Evolutionary conservation across 2,329 filamentous ascomycete species (phyloP).

Genomic region (Zymoseptoria brevis): DNA sequence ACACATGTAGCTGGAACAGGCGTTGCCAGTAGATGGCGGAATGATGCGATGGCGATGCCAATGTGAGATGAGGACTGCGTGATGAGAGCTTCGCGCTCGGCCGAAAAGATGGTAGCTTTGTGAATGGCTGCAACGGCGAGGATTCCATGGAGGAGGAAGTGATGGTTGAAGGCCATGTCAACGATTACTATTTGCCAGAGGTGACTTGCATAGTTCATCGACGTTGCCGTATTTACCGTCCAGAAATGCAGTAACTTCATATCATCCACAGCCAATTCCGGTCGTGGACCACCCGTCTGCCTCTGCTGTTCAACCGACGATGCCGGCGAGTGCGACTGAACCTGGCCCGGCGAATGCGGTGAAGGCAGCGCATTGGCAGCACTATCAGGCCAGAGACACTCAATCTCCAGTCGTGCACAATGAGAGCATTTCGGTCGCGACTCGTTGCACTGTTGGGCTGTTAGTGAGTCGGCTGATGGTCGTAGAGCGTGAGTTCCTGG

Average conservation of each 20-base stretch:
- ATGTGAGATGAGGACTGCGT: constrained; percentile 11
- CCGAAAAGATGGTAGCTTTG: constrained; percentile 9
- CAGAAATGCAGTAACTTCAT: constrained; percentile 18
- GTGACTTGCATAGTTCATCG: neutral
- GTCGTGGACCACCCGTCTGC: neutral
- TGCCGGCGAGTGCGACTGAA: constrained; percentile 1
- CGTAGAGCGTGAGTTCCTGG: neutral
- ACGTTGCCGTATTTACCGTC: constrained; percentile 9
- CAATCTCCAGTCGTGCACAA: constrained; percentile 14
- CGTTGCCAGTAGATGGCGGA: constrained; percentile 3
- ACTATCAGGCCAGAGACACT: constrained; percentile 6
- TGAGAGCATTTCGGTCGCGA: constrained; percentile 9
- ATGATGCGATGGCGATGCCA: constrained; percentile 6
- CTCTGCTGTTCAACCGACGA: constrained; percentile 1
- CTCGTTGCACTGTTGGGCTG: constrained; percentile 9
- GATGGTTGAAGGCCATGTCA: constrained; percentile 15
- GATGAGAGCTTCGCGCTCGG: constrained; percentile 7
- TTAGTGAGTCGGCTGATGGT: neutral
- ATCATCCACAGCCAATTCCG: constrained; percentile 11
- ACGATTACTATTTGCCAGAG: constrained; percentile 8
- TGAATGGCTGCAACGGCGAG: constrained; percentile 18
- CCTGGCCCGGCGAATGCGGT: neutral
- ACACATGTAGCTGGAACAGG: constrained; percentile 9
- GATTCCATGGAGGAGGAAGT: constrained; percentile 17
- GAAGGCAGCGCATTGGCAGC: constrained; percentile 1